Base-by-base conservation (phyloP, 2,329 filamentous ascomycete genomes). In the Penicillium oxalicum region DNA sequence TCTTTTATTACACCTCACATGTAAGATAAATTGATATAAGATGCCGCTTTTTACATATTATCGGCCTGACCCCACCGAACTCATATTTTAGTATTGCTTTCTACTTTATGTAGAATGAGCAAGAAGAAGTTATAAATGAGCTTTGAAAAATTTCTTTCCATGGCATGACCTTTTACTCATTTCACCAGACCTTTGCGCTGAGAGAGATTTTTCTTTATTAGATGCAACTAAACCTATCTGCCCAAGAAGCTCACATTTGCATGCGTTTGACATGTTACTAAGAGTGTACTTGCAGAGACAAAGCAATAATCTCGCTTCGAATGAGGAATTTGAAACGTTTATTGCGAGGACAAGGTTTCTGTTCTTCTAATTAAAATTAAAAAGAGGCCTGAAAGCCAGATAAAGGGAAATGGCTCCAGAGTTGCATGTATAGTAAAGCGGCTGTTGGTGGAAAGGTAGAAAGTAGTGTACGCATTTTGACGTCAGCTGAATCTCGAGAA, bases 1-100 rank as follows among this genome's bases (percentile, higher is more conserved):
- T 46, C 4, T 46, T 40, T n/a, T 46, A 4, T n/a, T 46, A 29
- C 24, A 47, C n/a, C 41, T 24, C 6, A 47, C 38, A 9, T 47
- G 41, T 41, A 47, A 47, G 9, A 47, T 32, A 24, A 47, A 47
- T n/a, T 38, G 44, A 11, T 47, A 41, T 47, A n/a, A 18, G 9
- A 47, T 47, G 32, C 44, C 44, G 33, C n/a, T 18, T 41, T 18
- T 39, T 41, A 4, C 12, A 47, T 47, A 47, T 47, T 41, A 41
- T 41, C 25, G 32, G 44, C 24, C 5, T 47, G 18, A 13, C 18
- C 13, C 37, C 29, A 13, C 41, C 37, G 6, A 47, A 47, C 29
- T 34, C 24, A 9, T 40, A n/a, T 6, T 47, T 47, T 41, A 47
- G 37, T 18, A 28, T 47, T 28, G 18, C 44, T 12, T 47, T 47